phyloP scores from a whole-genome alignment of 2,329 filamentous ascomycete genomes.

The Colletotrichum limetticola region DNA sequence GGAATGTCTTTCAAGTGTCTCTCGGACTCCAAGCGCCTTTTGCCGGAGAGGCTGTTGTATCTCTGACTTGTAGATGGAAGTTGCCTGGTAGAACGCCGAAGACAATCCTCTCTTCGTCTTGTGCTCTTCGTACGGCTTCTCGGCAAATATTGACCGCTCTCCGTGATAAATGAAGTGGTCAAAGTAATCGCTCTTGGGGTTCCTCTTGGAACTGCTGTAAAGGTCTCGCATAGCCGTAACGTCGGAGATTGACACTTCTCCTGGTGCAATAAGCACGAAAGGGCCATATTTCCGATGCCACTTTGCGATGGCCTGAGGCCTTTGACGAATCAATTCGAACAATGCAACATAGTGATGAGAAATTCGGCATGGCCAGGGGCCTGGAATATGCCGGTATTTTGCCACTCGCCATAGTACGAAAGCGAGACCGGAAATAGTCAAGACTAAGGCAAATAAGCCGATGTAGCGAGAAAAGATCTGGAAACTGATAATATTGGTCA shows the following conservation, averaged over 20 bases:
- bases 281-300: background rate
- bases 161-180: background rate
- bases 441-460: background rate
- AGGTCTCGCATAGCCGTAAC: background rate
- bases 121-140: background rate
- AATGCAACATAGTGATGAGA: background rate
- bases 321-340: background rate
- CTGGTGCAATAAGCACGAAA: background rate
- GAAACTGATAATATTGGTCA: background rate
- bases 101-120: background rate
- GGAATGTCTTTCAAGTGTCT: background rate
- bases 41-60: background rate
- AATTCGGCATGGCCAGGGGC: background rate
- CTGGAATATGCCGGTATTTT: background rate
- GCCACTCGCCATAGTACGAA: background rate
- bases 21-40: background rate
- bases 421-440: background rate
- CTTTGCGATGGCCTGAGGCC: background rate
- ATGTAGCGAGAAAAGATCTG: background rate
- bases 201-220: background rate
- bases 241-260: background rate
- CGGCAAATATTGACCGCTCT: background rate
- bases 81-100: background rate
- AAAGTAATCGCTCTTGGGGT: background rate
- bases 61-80: background rate